These are phyloP conservation scores for Talaromyces piceae DNA, from an alignment of 2,329 filamentous ascomycete species.

Conservation along the genomic window DNA sequence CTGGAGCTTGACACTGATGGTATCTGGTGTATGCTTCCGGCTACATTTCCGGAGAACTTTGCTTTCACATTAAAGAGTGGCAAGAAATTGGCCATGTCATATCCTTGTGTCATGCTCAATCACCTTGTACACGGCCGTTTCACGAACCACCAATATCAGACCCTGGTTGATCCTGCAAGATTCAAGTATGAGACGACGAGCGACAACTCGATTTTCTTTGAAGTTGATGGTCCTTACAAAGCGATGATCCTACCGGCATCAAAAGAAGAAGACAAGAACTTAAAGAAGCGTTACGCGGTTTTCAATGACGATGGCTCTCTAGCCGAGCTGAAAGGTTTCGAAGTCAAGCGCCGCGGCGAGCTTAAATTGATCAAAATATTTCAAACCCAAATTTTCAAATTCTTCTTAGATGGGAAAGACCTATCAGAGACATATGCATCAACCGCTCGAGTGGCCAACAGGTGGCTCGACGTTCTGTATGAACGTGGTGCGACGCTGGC, in stretches of 20 bases:
- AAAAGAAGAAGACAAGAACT: slow-evolving; percentile 97
- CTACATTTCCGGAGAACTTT: slow-evolving; percentile 94
- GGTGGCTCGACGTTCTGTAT: slow-evolving; percentile 92
- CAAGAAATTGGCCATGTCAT: slow-evolving; percentile 94
- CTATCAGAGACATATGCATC: slow-evolving; percentile 82
- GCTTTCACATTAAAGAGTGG: slow-evolving; percentile 88
- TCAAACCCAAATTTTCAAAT: slow-evolving; percentile 98
- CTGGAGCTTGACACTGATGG: slow-evolving; percentile 95
- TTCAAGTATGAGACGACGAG: slow-evolving; percentile 95
- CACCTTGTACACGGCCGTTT: slow-evolving; percentile 91
- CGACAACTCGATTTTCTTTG: slow-evolving; percentile 99
- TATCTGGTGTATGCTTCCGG: slow-evolving; percentile 99
- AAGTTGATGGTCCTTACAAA: slow-evolving; percentile 94
- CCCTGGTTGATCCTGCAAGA: slow-evolving; percentile 65
- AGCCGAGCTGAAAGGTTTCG: slow-evolving; percentile 93
- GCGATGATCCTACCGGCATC: slow-evolving; percentile 97
- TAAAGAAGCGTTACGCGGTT: slow-evolving; percentile 98
- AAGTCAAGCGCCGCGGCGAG: slow-evolving; percentile 94
- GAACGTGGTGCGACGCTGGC: slow-evolving; percentile 81
- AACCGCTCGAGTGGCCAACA: slow-evolving; percentile 90
- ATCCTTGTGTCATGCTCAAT: slow-evolving; percentile 98
- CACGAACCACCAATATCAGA: slow-evolving; percentile 97
- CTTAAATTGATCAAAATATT: slow-evolving; percentile 99
- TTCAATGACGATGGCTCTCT: slow-evolving; percentile 97
- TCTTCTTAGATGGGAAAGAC: slow-evolving; percentile 87